Evolutionary conservation across 805 yeast genomes (phyloP), one percentile per base, ranked within the genome.

Genomic region (Wickerhamiella slavikovae): DNA sequence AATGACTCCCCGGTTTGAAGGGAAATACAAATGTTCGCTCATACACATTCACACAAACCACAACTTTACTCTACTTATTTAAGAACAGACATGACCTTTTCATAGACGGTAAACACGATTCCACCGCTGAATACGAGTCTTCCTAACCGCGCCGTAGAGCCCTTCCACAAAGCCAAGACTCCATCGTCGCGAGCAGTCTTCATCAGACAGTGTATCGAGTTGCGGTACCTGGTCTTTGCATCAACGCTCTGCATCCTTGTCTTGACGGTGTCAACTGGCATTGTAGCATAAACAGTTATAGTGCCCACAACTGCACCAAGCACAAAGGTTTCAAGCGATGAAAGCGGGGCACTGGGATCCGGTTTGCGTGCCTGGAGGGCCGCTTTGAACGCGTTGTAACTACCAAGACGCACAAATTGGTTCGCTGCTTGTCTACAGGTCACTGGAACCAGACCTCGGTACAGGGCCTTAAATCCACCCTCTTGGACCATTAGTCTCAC

Each of bases 211-310:
- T 85, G 66, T 24, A 74, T 14, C 1, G 95, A 83, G 27, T 82
- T 68, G 1, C 64, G 49, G 54, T 85, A 89, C 44, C 63, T 53
- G 41, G 63, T 61, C 29, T 64, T 63, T 5, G 93, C 77, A 21
- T 78, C 83, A 39, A 85, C 62, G 14, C 93, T 73, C 58, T 85
- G 98, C 94, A 85, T 85, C 52, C 98, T 67, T 1, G 96, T 89
- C 57, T 85, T 85, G 34, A 80, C 92, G 0, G 94, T 80, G 47
- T 80, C 94, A 21, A 80, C 73, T 3, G 94, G 94, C 93, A 80
- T 80, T 2, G 93, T 80, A 2, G 89, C 57, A 50, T 80, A 80
- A 11, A 80, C 94, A 1, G 94, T 80, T 31, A 80, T 70, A 20
- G 71, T 61, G 25, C 94, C 94, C 2, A 91, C 83, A 43, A 77